Base-by-base conservation (phyloP, 805 yeast genomes). In the Wickerhamomyces chambardii region DNA sequence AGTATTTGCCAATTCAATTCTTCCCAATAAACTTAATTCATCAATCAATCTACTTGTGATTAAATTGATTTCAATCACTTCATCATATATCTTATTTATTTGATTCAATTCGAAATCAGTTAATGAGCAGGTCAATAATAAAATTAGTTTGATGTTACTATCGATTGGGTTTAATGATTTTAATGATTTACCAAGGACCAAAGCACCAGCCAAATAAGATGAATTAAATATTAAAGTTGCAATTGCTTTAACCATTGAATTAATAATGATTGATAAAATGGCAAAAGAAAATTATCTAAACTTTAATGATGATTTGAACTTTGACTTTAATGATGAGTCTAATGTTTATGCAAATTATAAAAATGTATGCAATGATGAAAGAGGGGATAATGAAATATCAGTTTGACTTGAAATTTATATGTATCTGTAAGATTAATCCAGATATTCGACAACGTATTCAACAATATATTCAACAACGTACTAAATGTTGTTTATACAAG, bases 181-280 rank as follows among this genome's bases (percentile, higher is more conserved):
- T 8, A 68, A 42, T 16, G 61, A 55, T 24, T 43, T 46, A 1
- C 73, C 80, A 28, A 76, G 50, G 1, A 74, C 70, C 24, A 75
- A 55, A 0, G 76, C 72, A 15, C 84, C 83, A 2, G 81, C 76
- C 18, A 76, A 50, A 49, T 76, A 76, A 27, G 63, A 62, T 15
- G 67, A 53, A 18, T 70, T 61, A 49, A 69, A 75, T 22, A 76
- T 55, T 17, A 74, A 56, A 2, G 78, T 66, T 34, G 63, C 63
- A 25, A 66, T 51, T n/a, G 70, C 75, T 36, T 46, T 46, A 21
- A 40, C 36, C 49, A 45, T 43, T 11, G n/a, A n/a, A n/a, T n/a
- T n/a, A n/a, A n/a, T n/a, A n/a, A n/a, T n/a, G n/a, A n/a, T n/a
- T n/a, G n/a, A n/a, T n/a, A n/a, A n/a, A n/a, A n/a, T n/a, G n/a